Percentiles rank a stretch among this genome's conserved stretches.
These are phyloP conservation scores for Pittosporum tobira DNA, from an alignment of 129 eudicot species.

Conservation along the genomic window DNA sequence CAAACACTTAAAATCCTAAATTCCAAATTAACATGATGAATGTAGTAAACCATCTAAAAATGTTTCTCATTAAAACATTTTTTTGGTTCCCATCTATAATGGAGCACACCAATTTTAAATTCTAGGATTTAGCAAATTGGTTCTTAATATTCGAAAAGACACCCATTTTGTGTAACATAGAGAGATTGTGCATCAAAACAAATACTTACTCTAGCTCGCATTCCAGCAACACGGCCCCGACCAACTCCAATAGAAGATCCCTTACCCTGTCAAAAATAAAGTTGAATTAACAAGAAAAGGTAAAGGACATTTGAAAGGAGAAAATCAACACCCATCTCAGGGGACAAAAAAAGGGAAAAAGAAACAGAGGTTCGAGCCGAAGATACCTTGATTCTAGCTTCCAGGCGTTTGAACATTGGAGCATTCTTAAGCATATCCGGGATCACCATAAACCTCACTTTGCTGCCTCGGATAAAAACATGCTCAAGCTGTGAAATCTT, in stretches of 20 bases:
- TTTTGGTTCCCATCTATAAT: too few species aligned
- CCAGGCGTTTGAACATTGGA: slow-evolving; percentile 78
- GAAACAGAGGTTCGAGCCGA: slow-evolving; percentile 1
- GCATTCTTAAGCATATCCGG: slow-evolving; percentile 94
- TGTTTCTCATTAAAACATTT: too few species aligned
- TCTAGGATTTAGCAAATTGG: too few species aligned
- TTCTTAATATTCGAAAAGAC: background rate
- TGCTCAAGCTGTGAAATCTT: slow-evolving; percentile 91
- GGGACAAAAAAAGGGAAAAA: background rate
- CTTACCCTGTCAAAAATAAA: slow-evolving; percentile 49
- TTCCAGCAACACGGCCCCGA: slow-evolving; percentile 82
- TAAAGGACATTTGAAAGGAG: too few species aligned
- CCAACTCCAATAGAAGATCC: slow-evolving; percentile 86
- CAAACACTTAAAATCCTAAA: too few species aligned
- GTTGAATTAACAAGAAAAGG: background rate
- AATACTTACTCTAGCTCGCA: slow-evolving; percentile 78
- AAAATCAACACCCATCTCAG: background rate
- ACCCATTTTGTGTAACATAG: too few species aligned
- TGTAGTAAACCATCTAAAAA: background rate
- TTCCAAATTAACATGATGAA: too few species aligned
- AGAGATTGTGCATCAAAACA: too few species aligned
- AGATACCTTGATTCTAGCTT: slow-evolving; percentile 80
- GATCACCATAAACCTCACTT: slow-evolving; percentile 94
- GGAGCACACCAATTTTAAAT: too few species aligned
- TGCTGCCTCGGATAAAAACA: slow-evolving; percentile 86